phyloP scores from a whole-genome alignment of 805 yeast species.

The Gaillardinia entomophila region DNA sequence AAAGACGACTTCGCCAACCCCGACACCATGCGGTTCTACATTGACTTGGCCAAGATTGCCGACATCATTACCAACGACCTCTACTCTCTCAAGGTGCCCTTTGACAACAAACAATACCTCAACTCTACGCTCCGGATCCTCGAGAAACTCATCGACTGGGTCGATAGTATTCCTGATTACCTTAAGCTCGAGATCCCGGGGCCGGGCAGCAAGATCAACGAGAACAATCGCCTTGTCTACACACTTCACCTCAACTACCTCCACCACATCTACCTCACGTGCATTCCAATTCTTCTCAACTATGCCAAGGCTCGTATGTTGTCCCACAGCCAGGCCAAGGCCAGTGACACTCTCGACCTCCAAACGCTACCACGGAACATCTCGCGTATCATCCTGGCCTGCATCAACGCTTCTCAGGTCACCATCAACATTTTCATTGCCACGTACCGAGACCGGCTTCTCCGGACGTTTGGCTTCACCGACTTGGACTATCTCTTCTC shows the following conservation, averaged over 20 bases:
- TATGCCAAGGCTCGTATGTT: constrained; percentile 13
- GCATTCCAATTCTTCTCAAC: constrained; percentile 19
- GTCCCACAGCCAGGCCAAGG: constrained; percentile 1
- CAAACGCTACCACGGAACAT: constrained; percentile 14
- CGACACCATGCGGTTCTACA: constrained; percentile 10
- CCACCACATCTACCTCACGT: constrained; percentile 20
- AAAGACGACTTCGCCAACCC: constrained; percentile 9
- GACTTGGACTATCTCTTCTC: constrained; percentile 21
- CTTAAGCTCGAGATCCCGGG: constrained; percentile 11
- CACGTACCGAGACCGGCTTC: constrained; percentile 10
- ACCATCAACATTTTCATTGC: constrained; percentile 19
- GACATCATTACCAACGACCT: constrained; percentile 17
- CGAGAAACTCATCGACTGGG: constrained; percentile 16
- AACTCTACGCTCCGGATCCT: constrained; percentile 10
- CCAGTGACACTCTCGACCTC: constrained; percentile 2
- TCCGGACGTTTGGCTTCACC: constrained; percentile 20
- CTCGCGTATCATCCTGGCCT: constrained; percentile 9
- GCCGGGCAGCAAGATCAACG: constrained; percentile 2
- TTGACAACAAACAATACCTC: constrained; percentile 11
- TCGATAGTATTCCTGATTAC: constrained; percentile 11
- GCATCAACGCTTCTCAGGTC: constrained; percentile 14
- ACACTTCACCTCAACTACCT: constrained; percentile 23
- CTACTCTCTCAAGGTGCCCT: constrained; percentile 11
- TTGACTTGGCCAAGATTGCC: constrained; percentile 18
- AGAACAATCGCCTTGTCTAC: constrained; percentile 13